A percentile compares a stretch with the other conserved stretches of the same genome.
phyloP scores from a whole-genome alignment of 768 basidiomycete species.

The Chalciporus piperatus region DNA sequence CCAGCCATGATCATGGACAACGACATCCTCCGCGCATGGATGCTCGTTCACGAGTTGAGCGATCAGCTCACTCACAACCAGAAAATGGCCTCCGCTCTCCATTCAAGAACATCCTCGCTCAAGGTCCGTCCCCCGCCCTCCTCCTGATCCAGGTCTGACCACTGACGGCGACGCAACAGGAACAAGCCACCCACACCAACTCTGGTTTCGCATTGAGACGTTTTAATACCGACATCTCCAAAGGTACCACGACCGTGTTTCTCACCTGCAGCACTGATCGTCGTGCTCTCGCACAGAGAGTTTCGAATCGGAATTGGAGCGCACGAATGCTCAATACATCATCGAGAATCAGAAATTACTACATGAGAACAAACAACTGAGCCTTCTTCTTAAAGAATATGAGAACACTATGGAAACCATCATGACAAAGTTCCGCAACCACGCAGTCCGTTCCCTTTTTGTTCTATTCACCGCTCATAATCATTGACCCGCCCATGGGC shows the following conservation, averaged over 20 bases:
- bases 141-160: slow-evolving; percentile 6
- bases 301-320: slow-evolving; percentile 91
- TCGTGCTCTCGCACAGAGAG: slow-evolving; percentile 52
- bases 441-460: slow-evolving; percentile 61
- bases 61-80: slow-evolving; percentile 83
- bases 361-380: slow-evolving; percentile 95
- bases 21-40: slow-evolving; percentile 75
- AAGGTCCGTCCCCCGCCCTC: slow-evolving; percentile 50
- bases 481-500: slow-evolving; percentile 8
- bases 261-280: slow-evolving; percentile 10
- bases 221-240: slow-evolving; percentile 84
- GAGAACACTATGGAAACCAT: slow-evolving; percentile 93
- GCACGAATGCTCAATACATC: slow-evolving; percentile 82
- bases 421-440: slow-evolving; percentile 93
- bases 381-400: slow-evolving; percentile 87
- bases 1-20: slow-evolving; percentile 50
- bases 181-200: slow-evolving; percentile 68
- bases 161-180: slow-evolving; percentile 39
- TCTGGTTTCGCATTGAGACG: slow-evolving; percentile 78
- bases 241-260: slow-evolving; percentile 46
- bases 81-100: slow-evolving; percentile 64
- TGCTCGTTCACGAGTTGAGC: slow-evolving; percentile 76
- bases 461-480: background rate
- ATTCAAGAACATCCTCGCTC: slow-evolving; percentile 64
- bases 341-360: slow-evolving; percentile 91